Conservation (phyloP, 768 basidiomycete species). For the Leccinum olivaceopallidum region DNA sequence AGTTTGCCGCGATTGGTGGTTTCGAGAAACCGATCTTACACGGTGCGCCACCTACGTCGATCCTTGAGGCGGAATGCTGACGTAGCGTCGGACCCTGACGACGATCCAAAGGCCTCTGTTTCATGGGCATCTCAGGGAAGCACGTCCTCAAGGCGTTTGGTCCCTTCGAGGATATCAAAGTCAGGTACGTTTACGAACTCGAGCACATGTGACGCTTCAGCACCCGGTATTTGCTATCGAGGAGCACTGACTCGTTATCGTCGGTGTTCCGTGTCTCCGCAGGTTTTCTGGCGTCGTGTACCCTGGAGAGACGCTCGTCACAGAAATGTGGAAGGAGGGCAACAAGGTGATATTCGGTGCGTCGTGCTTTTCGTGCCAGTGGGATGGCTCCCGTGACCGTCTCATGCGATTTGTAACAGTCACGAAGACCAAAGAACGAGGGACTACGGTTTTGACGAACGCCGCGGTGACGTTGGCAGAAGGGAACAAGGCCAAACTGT, state of each 20-base stretch:
- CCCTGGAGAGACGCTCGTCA: constrained; percentile 93
- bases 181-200: constrained; percentile 53
- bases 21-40: constrained; percentile 90
- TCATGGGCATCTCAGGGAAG: constrained; percentile 90
- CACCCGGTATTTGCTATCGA: background rate
- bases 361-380: constrained; percentile 34
- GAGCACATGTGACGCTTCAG: background rate
- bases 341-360: constrained; percentile 87
- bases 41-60: constrained; percentile 35
- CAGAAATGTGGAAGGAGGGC: constrained; percentile 98
- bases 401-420: constrained; percentile 40
- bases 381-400: constrained; percentile 3
- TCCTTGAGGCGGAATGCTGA: background rate
- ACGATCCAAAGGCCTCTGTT: constrained; percentile 65
- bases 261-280: background rate
- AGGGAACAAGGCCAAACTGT: constrained; percentile 62
- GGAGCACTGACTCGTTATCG: constrained; percentile 1
- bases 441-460: constrained; percentile 66
- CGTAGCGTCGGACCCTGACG: background rate
- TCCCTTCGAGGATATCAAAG: constrained; percentile 90
- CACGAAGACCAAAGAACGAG: constrained; percentile 87
- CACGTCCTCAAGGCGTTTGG: constrained; percentile 90
- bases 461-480: constrained; percentile 77
- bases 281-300: constrained; percentile 91
- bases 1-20: constrained; percentile 93